These are phyloP conservation scores for Hansenula sp. DNA, from an alignment of 1,139 yeast species.

Conservation along the genomic window DNA sequence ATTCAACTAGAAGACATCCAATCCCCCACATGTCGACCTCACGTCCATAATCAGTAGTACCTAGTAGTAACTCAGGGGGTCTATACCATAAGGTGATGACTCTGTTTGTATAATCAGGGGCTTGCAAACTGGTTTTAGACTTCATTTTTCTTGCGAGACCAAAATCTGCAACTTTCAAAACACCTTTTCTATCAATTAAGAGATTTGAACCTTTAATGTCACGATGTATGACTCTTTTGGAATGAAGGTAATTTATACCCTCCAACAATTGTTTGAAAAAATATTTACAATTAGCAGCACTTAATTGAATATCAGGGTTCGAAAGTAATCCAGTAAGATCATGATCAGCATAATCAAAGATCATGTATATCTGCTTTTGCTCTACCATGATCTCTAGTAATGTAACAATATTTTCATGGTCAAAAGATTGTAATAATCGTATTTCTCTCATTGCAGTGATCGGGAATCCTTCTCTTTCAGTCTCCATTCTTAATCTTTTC, in stretches of 20 bases:
- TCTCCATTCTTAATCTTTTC: conserved; percentile 76
- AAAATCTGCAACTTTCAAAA: conserved; percentile 85
- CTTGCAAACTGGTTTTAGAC: conserved; percentile 42
- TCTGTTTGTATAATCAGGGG: conserved; percentile 83
- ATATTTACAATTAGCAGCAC: conserved; percentile 69
- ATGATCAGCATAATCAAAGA: conserved; percentile 90
- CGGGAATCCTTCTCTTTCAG: conserved; percentile 93
- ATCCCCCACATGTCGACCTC: conserved; percentile 98
- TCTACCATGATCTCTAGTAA: conserved; percentile 90
- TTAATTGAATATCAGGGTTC: conserved; percentile 64
- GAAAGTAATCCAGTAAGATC: conserved; percentile 86
- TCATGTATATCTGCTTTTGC: conserved; percentile 75
- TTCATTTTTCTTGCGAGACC: conserved; percentile 87
- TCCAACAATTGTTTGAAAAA: conserved; percentile 72
- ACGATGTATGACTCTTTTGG: conserved; percentile 77
- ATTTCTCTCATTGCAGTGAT: conserved; percentile 94
- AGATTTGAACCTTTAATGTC: conserved; percentile 95
- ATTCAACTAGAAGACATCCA: conserved; percentile 84
- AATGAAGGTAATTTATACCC: conserved; percentile 81
- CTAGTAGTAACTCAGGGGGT: conserved; percentile 90
- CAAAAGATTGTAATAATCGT: conserved; percentile 78
- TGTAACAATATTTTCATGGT: conserved; percentile 79
- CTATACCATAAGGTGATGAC: conserved; percentile 97
- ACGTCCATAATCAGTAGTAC: conserved; percentile 85
- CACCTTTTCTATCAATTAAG: conserved; percentile 67